Base-by-base conservation (phyloP, 192 early-diverging fungal genomes). In the Umbelopsis ramanniana region DNA sequence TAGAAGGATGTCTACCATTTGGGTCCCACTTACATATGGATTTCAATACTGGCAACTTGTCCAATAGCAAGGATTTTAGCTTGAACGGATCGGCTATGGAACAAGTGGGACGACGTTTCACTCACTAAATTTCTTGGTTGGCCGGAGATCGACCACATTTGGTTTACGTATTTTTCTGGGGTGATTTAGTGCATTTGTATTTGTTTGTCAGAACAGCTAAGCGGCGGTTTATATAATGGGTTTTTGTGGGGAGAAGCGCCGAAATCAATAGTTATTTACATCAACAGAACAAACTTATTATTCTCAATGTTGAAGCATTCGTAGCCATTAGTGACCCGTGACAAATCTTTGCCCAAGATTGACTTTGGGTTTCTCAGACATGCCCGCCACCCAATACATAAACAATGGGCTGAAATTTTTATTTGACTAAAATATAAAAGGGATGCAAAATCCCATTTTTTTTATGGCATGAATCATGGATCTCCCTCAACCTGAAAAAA, bases 1-100 rank as follows among this genome's bases (percentile, higher is more conserved):
- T 80, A 15, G 79, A 80, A 67, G 79, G 79, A 6, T 76, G 71
- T 50, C 38, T 80, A 21, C 79, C 79, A 3, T 76, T 80, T 73
- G 68, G 79, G 3, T 74, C 71, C 38, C 79, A 72, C 66, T 48
- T 80, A 35, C 79, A 80, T 66, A 75, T 80, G 74, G 79, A 76
- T 15, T 71, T 80, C 26, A 69, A 33, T 26, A 60, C 74, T 2
- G 66, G 69, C 8, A 47, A 29, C 10, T 24, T 37, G 17, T 63
- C 57, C 4, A 63, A n/a, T 17, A 63, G 40, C 43, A 68, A 68
- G 24, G 40, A 47, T 8, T 48, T 68, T 17, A 23, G 14, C n/a
- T 24, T 47, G 0, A 24, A 19, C 21, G 26, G 45, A 9, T 8
- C 45, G 40, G 22, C 22, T 4, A 21, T 68, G 6, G 40, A 48